Conservation (phyloP, 495 filamentous ascomycete genomes). For the Penicillium canescens region DNA sequence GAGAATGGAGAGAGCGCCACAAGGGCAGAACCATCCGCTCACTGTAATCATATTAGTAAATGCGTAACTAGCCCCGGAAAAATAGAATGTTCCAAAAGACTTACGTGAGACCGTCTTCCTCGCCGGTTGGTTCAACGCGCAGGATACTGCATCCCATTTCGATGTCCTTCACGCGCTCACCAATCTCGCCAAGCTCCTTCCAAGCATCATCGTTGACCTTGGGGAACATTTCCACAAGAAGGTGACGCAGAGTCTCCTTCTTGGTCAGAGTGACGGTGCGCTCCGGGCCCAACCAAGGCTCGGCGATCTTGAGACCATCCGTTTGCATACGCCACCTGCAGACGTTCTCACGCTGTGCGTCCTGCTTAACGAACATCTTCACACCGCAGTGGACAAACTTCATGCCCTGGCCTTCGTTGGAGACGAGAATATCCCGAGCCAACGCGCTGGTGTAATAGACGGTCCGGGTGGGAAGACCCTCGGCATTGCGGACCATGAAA, state of each 20-base stretch:
- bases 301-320: slow-evolving; percentile 84
- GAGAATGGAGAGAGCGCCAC: slow-evolving; percentile 81
- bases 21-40: slow-evolving; percentile 86
- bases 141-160: slow-evolving; percentile 92
- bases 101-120: slow-evolving; percentile 67
- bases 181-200: slow-evolving; percentile 82
- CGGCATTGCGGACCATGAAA: slow-evolving; percentile 93
- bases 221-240: slow-evolving; percentile 95
- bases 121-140: slow-evolving; percentile 68
- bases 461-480: slow-evolving; percentile 77
- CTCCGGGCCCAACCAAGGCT: slow-evolving; percentile 81
- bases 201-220: slow-evolving; percentile 68
- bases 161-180: slow-evolving; percentile 74
- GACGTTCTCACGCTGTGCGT: slow-evolving; percentile 78
- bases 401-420: slow-evolving; percentile 85
- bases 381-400: slow-evolving; percentile 97
- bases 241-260: slow-evolving; percentile 70
- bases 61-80: not conserved
- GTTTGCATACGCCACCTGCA: slow-evolving; percentile 95
- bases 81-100: slow-evolving; percentile 15
- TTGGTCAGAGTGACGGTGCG: slow-evolving; percentile 72
- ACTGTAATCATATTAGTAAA: slow-evolving; percentile 31
- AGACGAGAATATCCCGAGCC: slow-evolving; percentile 73
- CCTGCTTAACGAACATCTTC: slow-evolving; percentile 98
- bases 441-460: slow-evolving; percentile 95